These are phyloP conservation scores for Mortierella sp. DNA, from an alignment of 371 early-diverging fungal species.

Conservation along the genomic window DNA sequence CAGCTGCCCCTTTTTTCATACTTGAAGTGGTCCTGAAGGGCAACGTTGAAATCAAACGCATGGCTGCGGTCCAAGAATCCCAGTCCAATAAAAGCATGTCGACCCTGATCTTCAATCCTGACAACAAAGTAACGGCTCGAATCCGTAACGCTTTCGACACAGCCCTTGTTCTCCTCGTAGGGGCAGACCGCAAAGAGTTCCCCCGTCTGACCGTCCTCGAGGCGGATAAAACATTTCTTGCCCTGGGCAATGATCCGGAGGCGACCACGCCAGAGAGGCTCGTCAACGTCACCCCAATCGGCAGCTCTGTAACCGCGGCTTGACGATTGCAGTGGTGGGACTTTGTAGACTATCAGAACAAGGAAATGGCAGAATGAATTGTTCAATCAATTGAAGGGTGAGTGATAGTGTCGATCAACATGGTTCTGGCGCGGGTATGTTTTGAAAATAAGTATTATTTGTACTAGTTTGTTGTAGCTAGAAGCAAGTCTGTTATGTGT, in stretches of 20 bases:
- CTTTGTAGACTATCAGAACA: conserved; percentile 73
- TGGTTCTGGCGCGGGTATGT: background rate
- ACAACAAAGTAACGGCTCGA: conserved; percentile 95
- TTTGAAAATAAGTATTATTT: background rate
- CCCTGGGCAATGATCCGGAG: conserved; percentile 82
- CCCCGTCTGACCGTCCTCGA: conserved; percentile 86
- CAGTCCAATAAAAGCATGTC: conserved; percentile 91
- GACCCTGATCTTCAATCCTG: conserved; percentile 85
- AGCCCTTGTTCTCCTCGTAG: conserved; percentile 78
- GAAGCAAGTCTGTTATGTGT: background rate
- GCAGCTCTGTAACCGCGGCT: conserved; percentile 83
- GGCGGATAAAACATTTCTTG: conserved; percentile 79
- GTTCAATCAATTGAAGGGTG: background rate
- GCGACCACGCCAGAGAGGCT: conserved; percentile 89
- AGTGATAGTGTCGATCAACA: background rate
- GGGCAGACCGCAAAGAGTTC: conserved; percentile 91
- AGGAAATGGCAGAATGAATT: background rate
- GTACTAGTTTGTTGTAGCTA: background rate
- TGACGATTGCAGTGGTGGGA: conserved; percentile 81
- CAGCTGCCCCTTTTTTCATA: background rate
- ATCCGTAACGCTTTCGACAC: conserved; percentile 92
- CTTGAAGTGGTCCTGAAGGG: conserved; percentile 83
- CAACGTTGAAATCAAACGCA: conserved; percentile 96
- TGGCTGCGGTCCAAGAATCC: conserved; percentile 91
- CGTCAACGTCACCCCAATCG: conserved; percentile 89